Percentiles rank a stretch among this genome's conserved stretches.
phyloP scores from a whole-genome alignment of 257 asterid species.

The Jacaranda copaia region DNA sequence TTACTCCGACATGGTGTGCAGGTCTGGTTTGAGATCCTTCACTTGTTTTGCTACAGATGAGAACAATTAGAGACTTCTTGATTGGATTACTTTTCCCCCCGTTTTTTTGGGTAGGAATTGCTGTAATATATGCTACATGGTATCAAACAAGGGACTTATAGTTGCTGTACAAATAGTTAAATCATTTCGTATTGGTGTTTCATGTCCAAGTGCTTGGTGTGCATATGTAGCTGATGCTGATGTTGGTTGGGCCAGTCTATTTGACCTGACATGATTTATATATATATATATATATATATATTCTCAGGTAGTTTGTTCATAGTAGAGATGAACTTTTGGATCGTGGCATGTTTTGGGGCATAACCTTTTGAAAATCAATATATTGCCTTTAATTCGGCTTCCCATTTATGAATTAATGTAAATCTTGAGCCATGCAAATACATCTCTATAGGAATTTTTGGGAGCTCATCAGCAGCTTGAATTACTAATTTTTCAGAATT shows the following conservation, averaged over 20 bases:
- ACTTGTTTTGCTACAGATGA: conserved; percentile 20
- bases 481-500: background rate
- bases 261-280: conserved; percentile 6
- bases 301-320: conserved; percentile 11
- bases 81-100: conserved; percentile 15
- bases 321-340: background rate
- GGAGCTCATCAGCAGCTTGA: conserved; percentile 3
- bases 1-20: conserved; percentile 84
- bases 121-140: conserved; percentile 19
- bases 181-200: conserved; percentile 2
- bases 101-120: conserved; percentile 5
- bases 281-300: background rate
- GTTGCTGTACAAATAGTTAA: conserved; percentile 18
- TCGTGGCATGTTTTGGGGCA: background rate
- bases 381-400: background rate
- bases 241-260: conserved; percentile 8
- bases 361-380: conserved; percentile 2
- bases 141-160: conserved; percentile 22
- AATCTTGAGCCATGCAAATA: background rate
- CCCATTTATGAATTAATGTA: background rate
- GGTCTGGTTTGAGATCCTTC: conserved; percentile 52
- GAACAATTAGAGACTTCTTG: conserved; percentile 19
- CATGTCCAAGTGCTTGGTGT: conserved; percentile 23
- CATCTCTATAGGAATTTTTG: background rate
- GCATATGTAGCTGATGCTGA: conserved; percentile 16